Percentiles rank a stretch among this genome's conserved stretches.
Conservation (phyloP, 2,329 filamentous ascomycete genomes). For the Microcyclospora tardicrescens region DNA sequence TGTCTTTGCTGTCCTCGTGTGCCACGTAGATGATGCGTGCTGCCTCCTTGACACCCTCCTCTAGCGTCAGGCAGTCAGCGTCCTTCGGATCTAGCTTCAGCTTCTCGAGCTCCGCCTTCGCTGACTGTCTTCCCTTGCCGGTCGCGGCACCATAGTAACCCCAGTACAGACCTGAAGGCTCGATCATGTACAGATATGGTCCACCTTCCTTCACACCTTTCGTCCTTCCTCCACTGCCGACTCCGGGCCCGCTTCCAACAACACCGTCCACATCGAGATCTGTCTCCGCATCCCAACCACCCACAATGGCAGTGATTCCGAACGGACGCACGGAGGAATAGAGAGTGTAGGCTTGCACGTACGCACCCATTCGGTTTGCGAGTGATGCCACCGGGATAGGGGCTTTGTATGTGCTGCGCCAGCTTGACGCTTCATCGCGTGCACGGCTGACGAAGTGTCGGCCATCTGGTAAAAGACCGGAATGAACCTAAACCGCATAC, state of each 20-base stretch:
- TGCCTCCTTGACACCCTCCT: conserved; percentile 88
- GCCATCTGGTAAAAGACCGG: conserved; percentile 87
- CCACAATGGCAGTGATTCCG: conserved; percentile 88
- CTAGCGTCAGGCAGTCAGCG: conserved; percentile 60
- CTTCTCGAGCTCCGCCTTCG: conserved; percentile 98
- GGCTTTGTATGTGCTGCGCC: conserved; percentile 88
- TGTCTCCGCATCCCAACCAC: conserved; percentile 80
- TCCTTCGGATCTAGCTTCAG: conserved; percentile 55
- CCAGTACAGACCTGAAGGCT: conserved; percentile 95
- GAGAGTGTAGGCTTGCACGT: conserved; percentile 93
- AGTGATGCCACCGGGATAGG: conserved; percentile 83
- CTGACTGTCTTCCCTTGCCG: conserved; percentile 89
- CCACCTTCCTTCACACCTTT: conserved; percentile 66
- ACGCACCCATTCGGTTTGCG: conserved; percentile 84
- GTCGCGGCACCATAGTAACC: conserved; percentile 97
- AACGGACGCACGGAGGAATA: conserved; percentile 96
- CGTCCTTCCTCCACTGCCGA: conserved; percentile 74
- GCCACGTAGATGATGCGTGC: conserved; percentile 94
- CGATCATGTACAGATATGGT: conserved; percentile 95
- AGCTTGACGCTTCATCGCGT: conserved; percentile 81
- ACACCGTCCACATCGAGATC: conserved; percentile 80
- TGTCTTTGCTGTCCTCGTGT: conserved; percentile 98
- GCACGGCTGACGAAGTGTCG: conserved; percentile 90
- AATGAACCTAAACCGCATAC: conserved; percentile 55
- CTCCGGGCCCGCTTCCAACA: conserved; percentile 66